Base-by-base conservation (phyloP, 225 moss, liverwort and hornwort species). In the Takakia lepidozioides region DNA sequence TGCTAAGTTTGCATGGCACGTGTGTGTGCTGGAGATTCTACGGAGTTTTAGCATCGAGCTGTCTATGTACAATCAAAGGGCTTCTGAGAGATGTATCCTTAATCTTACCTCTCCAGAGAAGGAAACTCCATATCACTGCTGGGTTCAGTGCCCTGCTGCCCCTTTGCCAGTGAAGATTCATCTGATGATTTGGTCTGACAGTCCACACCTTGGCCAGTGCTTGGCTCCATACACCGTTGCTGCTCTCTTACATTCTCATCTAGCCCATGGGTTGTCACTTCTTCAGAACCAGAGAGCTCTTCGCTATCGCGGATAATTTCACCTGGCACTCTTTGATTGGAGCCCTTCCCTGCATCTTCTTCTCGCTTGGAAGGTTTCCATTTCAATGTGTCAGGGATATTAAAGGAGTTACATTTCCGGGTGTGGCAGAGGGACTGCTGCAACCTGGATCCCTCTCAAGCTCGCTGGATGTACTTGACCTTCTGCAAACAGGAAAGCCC, bases 401-500 rank as follows among this genome's bases (percentile, higher is more conserved):
- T 34, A 73, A 46, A 16, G 78, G 73, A 48, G 73, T 63, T 28
- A 73, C 62, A 38, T 70, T 78, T 42, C 50, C 69, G 62, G 69
- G 48, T 49, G 73, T 66, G 29, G 69, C 41, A 44, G 72, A 73
- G 10, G 69, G 57, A 52, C 59, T 78, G 37, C 63, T 42, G 43
- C 44, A 11, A 55, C 72, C 72, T 25, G 41, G 20, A 42, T 73
- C 69, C 41, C 43, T 70, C 28, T 68, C 73, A 38, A 78, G 56
- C 66, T 73, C 73, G 35, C 59, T 65, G 37, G 69, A 73, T 58
- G 73, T 59, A 44, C 78, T 73, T 37, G 69, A 69, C 66, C 69
- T 73, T 66, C 69, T 66, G 34, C n/a, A n/a, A n/a, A n/a, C n/a
- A n/a, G n/a, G n/a, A n/a, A n/a, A n/a, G n/a, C n/a, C n/a, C n/a